Percentiles rank a stretch among this genome's conserved stretches.
Evolutionary conservation across 2,329 filamentous ascomycete genomes (phyloP).

Genomic region (Exophiala aquamarina): DNA sequence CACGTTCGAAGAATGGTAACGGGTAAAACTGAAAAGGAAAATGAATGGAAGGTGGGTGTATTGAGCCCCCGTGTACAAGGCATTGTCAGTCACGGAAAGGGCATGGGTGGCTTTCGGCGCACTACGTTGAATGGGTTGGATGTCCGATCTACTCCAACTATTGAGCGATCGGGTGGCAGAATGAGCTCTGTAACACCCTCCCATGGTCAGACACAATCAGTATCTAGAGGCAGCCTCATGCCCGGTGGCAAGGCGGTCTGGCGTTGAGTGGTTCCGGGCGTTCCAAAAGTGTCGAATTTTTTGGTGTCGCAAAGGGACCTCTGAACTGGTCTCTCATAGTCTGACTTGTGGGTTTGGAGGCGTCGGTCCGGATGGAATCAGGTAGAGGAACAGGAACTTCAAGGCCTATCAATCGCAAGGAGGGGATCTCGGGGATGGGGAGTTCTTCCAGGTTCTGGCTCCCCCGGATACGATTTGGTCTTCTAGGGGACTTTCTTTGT

Average conservation of each 20-base stretch:
- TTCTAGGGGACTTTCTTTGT: too few relatives aligned
- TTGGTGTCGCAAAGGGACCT: too few relatives aligned
- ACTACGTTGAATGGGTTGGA: conserved; percentile 25
- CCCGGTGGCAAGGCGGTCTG: conserved; percentile 25
- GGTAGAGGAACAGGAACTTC: too few relatives aligned
- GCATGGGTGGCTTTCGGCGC: conserved; percentile 50
- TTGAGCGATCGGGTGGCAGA: conserved; percentile 12
- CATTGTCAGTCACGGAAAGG: conserved; percentile 26
- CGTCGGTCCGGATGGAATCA: too few relatives aligned
- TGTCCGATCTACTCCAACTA: conserved; percentile 13
- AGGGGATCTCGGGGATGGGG: too few relatives aligned
- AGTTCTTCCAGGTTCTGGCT: too few relatives aligned
- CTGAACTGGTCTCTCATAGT: too few relatives aligned
- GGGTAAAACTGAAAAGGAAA: conserved; percentile 60
- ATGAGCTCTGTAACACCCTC: conserved; percentile 15
- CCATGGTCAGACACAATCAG: conserved; percentile 9
- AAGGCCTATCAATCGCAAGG: too few relatives aligned
- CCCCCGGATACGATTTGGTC: too few relatives aligned
- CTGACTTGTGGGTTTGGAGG: too few relatives aligned
- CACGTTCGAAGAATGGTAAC: conserved; percentile 63
- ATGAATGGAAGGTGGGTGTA: conserved; percentile 56
- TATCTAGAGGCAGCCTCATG: conserved; percentile 24
- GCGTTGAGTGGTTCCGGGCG: conserved; percentile 11
- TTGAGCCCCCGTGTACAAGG: conserved; percentile 55
- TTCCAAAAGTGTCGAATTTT: too few relatives aligned